phyloP scores from a whole-genome alignment of 192 early-diverging fungal genomes.

The Thoreauomyces humboldtii region DNA sequence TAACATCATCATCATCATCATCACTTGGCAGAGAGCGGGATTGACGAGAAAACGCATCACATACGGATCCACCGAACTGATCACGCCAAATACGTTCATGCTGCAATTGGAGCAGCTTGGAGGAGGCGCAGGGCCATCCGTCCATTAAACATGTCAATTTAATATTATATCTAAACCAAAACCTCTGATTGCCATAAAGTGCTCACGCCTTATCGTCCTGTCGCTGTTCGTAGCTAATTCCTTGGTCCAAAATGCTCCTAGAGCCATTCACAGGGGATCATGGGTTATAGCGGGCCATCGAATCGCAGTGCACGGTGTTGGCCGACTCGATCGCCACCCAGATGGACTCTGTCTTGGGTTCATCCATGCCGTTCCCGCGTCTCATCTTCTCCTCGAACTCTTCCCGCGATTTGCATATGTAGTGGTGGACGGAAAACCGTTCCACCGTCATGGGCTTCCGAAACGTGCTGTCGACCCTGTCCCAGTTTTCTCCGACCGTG shows the following conservation, averaged over 20 bases:
- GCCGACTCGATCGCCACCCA: not conserved
- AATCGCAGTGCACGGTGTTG: not conserved
- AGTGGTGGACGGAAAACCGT: not conserved
- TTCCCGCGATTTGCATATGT: not conserved
- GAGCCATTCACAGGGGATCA: not conserved
- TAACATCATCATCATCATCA: not conserved
- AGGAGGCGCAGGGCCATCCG: not conserved
- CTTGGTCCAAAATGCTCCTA: too few relatives aligned
- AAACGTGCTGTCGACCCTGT: not conserved
- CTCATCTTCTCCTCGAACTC: not conserved
- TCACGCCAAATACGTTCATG: constrained; percentile 78
- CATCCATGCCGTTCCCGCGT: not conserved
- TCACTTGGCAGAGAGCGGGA: constrained; percentile 20
- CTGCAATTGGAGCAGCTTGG: constrained; percentile 73
- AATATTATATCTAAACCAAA: not conserved
- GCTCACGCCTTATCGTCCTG: not conserved
- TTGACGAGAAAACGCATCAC: constrained; percentile 75
- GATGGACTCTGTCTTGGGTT: not conserved
- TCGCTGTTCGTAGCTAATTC: too few relatives aligned
- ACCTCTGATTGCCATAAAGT: not conserved
- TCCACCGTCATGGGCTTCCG: not conserved
- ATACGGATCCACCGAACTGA: constrained; percentile 91
- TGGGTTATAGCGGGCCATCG: not conserved
- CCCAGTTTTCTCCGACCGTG: not conserved
- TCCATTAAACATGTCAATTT: not conserved